A percentile compares a stretch with the other conserved stretches of the same genome.
These are phyloP conservation scores for Lasiosphaeris hirsuta DNA, from an alignment of 495 filamentous ascomycete species.

Conservation along the genomic window DNA sequence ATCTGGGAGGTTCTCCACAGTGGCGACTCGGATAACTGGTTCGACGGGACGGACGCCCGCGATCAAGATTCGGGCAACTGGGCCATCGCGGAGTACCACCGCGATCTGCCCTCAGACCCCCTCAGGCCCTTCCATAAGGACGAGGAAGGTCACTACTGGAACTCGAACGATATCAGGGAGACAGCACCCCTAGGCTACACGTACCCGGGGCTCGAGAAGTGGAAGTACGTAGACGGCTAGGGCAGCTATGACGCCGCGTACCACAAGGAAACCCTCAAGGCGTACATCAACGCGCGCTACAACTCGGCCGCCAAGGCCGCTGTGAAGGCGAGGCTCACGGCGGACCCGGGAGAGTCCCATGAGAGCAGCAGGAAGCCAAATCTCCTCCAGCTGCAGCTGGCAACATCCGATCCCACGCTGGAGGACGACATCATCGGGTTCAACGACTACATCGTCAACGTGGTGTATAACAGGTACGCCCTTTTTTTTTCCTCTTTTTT, in stretches of 20 bases:
- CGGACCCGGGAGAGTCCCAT: not conserved
- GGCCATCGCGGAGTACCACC: not conserved
- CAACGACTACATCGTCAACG: slow-evolving; percentile 3
- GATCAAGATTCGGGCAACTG: too few species aligned
- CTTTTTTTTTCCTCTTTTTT: too few species aligned
- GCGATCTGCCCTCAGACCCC: not conserved
- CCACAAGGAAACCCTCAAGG: not conserved
- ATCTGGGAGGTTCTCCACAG: not conserved
- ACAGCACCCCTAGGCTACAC: not conserved
- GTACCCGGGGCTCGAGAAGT: not conserved
- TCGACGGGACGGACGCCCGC: too few species aligned
- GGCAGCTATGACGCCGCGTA: not conserved
- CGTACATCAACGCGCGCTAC: not conserved
- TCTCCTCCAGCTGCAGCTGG: not conserved
- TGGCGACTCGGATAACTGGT: too few species aligned
- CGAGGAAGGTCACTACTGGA: not conserved
- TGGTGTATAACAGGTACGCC: not conserved
- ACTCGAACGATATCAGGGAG: not conserved
- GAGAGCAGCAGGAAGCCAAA: not conserved
- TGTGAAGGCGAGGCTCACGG: not conserved
- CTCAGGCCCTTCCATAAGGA: slow-evolving; percentile 3
- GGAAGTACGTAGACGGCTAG: not conserved
- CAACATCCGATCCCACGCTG: not conserved
- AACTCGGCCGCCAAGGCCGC: not conserved
- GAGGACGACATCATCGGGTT: not conserved